These are phyloP conservation scores for Leucocoprinus birnbaumii DNA, from an alignment of 768 basidiomycete genomes.

Conservation along the genomic window DNA sequence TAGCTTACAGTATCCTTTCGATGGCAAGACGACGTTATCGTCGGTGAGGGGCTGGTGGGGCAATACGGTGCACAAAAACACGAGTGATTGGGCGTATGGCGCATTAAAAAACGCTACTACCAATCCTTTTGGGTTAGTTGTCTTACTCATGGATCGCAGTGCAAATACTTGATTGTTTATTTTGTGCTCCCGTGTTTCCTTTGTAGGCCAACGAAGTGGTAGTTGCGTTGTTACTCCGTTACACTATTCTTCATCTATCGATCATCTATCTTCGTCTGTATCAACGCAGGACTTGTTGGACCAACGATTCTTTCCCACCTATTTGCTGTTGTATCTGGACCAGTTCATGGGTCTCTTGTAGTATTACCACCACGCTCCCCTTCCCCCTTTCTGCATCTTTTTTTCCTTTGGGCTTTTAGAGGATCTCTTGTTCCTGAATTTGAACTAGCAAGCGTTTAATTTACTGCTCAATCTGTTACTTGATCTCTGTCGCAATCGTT, in stretches of 20 bases:
- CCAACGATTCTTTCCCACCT: neutral
- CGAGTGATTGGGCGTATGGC: constrained; percentile 30
- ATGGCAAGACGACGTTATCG: constrained; percentile 33
- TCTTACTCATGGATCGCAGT: neutral
- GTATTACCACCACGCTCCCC: neutral
- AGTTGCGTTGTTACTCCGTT: neutral
- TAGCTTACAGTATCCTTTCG: constrained; percentile 43
- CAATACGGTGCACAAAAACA: constrained; percentile 31
- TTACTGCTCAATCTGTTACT: neutral
- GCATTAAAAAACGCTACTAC: constrained; percentile 22
- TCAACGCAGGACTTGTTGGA: neutral
- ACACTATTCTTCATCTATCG: too few relatives aligned
- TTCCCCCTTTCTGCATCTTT: neutral
- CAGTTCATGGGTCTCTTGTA: neutral
- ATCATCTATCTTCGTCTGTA: neutral
- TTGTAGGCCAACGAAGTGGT: constrained; percentile 3
- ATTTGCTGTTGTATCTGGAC: neutral
- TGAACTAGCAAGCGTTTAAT: too few relatives aligned
- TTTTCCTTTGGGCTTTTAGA: neutral
- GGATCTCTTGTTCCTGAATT: too few relatives aligned
- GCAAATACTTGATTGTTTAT: neutral
- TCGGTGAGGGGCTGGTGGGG: constrained; percentile 43
- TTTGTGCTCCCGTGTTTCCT: too few relatives aligned
- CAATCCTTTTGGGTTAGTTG: constrained; percentile 35
- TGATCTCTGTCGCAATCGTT: neutral